Base-by-base conservation (phyloP, 2,329 filamentous ascomycete species). In the Talaromyces funiculosus region DNA sequence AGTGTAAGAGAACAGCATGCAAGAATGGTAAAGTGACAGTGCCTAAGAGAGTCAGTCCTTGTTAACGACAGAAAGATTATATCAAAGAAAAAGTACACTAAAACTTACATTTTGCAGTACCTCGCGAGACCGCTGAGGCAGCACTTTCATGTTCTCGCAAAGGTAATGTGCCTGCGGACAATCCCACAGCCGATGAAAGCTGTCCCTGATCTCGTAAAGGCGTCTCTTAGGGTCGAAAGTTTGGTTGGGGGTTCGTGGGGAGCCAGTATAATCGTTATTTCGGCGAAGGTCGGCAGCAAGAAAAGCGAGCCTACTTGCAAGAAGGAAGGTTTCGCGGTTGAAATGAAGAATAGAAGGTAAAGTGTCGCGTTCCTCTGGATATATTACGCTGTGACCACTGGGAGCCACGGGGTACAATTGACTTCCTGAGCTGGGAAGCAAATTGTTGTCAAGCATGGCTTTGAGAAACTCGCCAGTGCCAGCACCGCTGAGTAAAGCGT, bases 1-100 rank as follows among this genome's bases (percentile, higher is more conserved):
- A 4, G 80, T 82, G 59, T 80, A 78, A n/a, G 78, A 77, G 66
- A 82, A 84, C 55, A 85, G 75, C 18, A 80, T 73, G 45, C 75
- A 78, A 20, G 74, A 74, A 63, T 81, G 79, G 68, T 80, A 82
- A 12, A 84, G 73, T 8, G 80, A 68, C 37, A 75, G 71, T 2
- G 77, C 70, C 72, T 78, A 63, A 47, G n/a, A 57, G 6, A 51
- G 40, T 60, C 20, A 63, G 59, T 58, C 22, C 37, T 29, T 29
- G 35, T 49, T 35, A n/a, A n/a, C 14, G 7, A 54, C 16, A 31
- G n/a, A 42, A 4, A 35, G 33, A n/a, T n/a, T n/a, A n/a, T n/a
- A n/a, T n/a, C n/a, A n/a, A n/a, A n/a, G 22, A 4, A 4, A 33
- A 31, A 16, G 7, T 31, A 12, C n/a, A n/a, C n/a, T n/a, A 35